Conservation (phyloP, 805 yeast genomes). For the Huiozyma naganishii region DNA sequence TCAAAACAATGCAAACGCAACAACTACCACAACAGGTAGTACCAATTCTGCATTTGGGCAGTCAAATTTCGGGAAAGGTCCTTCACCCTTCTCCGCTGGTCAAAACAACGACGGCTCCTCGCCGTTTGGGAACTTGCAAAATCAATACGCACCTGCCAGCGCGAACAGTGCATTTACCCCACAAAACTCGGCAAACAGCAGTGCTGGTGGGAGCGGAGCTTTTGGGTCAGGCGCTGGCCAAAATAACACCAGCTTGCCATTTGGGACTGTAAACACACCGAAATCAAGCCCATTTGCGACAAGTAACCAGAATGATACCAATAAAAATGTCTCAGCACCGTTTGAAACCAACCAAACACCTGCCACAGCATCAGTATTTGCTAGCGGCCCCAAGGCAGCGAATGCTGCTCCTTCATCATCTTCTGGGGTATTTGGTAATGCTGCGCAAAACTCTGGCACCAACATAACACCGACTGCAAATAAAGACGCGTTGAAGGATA, state of each 20-base stretch:
- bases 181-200: too few relatives aligned
- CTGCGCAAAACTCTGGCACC: neutral
- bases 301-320: too few relatives aligned
- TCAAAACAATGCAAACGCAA: neutral
- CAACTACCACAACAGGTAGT: constrained; percentile 1
- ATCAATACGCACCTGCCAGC: neutral
- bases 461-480: neutral
- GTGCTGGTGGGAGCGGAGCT: too few relatives aligned
- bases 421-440: neutral
- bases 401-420: neutral
- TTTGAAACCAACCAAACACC: neutral
- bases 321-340: too few relatives aligned
- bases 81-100: constrained; percentile 8
- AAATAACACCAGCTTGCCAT: too few relatives aligned
- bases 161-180: constrained; percentile 2
- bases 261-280: too few relatives aligned
- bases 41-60: constrained; percentile 18
- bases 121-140: constrained; percentile 6
- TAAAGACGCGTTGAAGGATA: constrained; percentile 27
- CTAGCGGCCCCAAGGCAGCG: neutral
- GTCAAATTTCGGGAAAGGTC: constrained; percentile 2
- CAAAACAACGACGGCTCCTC: constrained; percentile 6
- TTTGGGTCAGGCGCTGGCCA: too few relatives aligned
- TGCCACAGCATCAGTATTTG: neutral
- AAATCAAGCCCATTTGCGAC: too few relatives aligned